Evolutionary conservation across 1,284 basidiomycete genomes (phyloP).

Genomic region (Malassezia slooffiae): DNA sequence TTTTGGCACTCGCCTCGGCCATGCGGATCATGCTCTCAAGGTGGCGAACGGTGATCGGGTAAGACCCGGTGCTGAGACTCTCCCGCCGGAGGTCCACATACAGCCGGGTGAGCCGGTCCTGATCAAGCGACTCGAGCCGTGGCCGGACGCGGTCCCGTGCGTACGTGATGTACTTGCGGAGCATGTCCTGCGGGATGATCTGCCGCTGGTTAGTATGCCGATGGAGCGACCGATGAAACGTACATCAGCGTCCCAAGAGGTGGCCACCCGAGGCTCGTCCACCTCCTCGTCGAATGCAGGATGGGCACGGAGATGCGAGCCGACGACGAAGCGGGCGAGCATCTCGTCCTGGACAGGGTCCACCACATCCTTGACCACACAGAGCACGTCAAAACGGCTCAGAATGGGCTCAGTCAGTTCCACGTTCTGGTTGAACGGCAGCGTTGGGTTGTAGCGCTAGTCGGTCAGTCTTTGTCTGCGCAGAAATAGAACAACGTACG

Average conservation of each 20-base stretch:
- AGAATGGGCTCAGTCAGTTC: conserved; percentile 96
- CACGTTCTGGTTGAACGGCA: conserved; percentile 88
- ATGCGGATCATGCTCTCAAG: conserved; percentile 98
- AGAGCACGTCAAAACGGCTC: conserved; percentile 96
- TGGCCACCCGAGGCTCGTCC: conserved; percentile 78
- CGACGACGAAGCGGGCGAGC: conserved; percentile 90
- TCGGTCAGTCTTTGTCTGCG: no score
- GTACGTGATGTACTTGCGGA: conserved; percentile 99
- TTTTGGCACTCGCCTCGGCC: conserved; percentile 96
- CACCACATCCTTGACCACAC: conserved; percentile 93
- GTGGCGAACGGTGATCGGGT: conserved; percentile 94
- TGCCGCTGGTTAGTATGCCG: conserved; percentile 1
- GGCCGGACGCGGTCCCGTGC: conserved; percentile 83
- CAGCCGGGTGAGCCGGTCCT: conserved; percentile 84
- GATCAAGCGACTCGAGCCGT: conserved; percentile 85
- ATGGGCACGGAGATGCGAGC: conserved; percentile 84
- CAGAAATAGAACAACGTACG: background rate
- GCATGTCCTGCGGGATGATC: conserved; percentile 85
- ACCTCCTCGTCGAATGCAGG: conserved; percentile 75
- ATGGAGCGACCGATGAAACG: no score
- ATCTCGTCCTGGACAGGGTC: conserved; percentile 95
- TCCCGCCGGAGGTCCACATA: conserved; percentile 95
- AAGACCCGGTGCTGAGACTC: conserved; percentile 89
- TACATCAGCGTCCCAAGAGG: conserved; percentile 63
- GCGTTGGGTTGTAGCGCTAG: conserved; percentile 42